Evolutionary conservation across 495 filamentous ascomycete genomes (phyloP), one percentile per base, ranked within the genome.

Genomic region (Neurospora sp.): DNA sequence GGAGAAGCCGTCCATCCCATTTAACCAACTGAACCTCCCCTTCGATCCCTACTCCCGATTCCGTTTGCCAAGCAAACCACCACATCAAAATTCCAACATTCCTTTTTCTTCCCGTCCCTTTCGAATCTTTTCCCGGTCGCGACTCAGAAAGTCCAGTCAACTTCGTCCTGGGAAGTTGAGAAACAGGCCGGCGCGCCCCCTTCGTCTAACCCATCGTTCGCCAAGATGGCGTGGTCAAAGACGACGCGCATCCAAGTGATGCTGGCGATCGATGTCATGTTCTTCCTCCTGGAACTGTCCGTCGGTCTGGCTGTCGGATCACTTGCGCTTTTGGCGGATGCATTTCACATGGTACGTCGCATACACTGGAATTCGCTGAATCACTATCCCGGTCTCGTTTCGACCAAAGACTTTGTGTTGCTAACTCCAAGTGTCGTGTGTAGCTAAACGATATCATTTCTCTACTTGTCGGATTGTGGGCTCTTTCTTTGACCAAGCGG

Each of bases 371-470:
- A 37, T 7, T 66, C 27, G 12, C 54, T 0, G 14, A 18, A 66
- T 18, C 20, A 2, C 10, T 7, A 5, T 66, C 4, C 27, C 54
- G 6, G 23, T 54, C 40, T 54, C 10, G 46, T 54, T 27, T 18
- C 18, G 35, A 35, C 35, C 35, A 35, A 35, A 35, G 35, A 35
- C 35, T 35, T 35, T 35, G 35, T 35, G 35, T 35, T 35, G 35
- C 35, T 35, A 16, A 49, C 60, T 54, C 70, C 5, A 46, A 35
- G n/a, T 49, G 75, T 38, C 60, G 11, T 31, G 37, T 38, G 14
- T 71, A 93, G 92, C 86, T 99, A 35, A 99, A 99, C 82, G 96
- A 99, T 90, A 94, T 99, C 73, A 88, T 99, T 60, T 99, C 96
- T 0, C 84, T 99, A 14, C 88, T 90, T 69, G 96, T 99, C 71